Percentiles rank a stretch among this genome's conserved stretches.
Conservation (phyloP, 2,329 filamentous ascomycete genomes). For the Plectosphaerella cucumerina region DNA sequence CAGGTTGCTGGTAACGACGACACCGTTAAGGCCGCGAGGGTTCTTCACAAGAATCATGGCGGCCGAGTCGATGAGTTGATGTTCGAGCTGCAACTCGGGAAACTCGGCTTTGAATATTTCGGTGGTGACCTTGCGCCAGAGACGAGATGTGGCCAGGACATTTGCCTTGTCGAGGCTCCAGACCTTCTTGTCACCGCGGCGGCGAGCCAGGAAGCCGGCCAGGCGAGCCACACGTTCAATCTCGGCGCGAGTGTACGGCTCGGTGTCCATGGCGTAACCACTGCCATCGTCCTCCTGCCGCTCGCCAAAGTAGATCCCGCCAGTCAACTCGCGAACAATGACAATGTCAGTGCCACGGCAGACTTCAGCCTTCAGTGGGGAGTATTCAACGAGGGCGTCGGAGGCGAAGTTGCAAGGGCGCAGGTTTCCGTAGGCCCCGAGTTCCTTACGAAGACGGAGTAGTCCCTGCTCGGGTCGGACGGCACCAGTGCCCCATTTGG, state of each 20-base stretch:
- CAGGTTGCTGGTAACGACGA: slow-evolving; percentile 88
- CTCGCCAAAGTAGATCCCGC: slow-evolving; percentile 94
- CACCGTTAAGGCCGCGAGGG: slow-evolving; percentile 79
- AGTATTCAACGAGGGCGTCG: slow-evolving; percentile 75
- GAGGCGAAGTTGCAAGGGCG: slow-evolving; percentile 95
- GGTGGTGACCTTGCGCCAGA: slow-evolving; percentile 85
- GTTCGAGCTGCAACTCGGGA: slow-evolving; percentile 75
- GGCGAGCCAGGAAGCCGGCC: slow-evolving; percentile 57
- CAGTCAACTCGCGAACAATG: slow-evolving; percentile 87
- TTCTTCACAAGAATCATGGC: slow-evolving; percentile 98
- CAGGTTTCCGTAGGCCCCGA: slow-evolving; percentile 91
- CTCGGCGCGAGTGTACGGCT: slow-evolving; percentile 80
- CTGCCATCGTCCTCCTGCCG: slow-evolving; percentile 72
- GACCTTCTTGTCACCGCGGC: slow-evolving; percentile 64
- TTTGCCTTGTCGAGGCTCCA: slow-evolving; percentile 95
- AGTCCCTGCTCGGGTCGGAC: slow-evolving; percentile 92
- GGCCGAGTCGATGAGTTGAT: slow-evolving; percentile 94
- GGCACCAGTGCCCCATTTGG: slow-evolving; percentile 86
- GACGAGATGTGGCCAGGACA: slow-evolving; percentile 80
- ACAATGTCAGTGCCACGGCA: slow-evolving; percentile 88
- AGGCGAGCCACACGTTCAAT: slow-evolving; percentile 84
- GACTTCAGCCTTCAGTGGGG: slow-evolving; percentile 80
- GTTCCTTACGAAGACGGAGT: slow-evolving; percentile 85
- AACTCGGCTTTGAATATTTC: slow-evolving; percentile 88
- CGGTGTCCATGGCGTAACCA: slow-evolving; percentile 74